These are phyloP conservation scores for Sugiyamaella marilandica DNA, from an alignment of 805 yeast genomes.

Conservation along the genomic window DNA sequence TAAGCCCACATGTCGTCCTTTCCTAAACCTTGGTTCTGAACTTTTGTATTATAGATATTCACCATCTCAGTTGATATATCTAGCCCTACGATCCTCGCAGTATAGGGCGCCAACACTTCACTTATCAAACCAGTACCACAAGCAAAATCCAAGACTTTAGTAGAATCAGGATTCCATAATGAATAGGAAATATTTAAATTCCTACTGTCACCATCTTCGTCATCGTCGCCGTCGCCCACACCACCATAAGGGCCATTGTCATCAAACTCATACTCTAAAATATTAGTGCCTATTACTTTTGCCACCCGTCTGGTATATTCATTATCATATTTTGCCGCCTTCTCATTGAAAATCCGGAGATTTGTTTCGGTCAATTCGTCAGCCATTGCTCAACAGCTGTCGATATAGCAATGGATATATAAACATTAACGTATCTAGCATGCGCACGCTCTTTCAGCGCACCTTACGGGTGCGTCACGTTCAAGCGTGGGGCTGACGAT, in stretches of 20 bases:
- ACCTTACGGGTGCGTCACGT: not conserved
- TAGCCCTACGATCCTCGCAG: conserved; percentile 22
- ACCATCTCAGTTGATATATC: conserved; percentile 26
- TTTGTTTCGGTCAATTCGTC: not conserved
- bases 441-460: not conserved
- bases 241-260: not conserved
- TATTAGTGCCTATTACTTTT: conserved; percentile 5
- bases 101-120: conserved; percentile 20
- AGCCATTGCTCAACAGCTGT: not conserved
- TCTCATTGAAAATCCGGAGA: conserved; percentile 6
- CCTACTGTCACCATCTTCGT: not conserved
- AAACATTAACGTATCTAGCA: no score
- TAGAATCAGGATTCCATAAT: conserved; percentile 17
- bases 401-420: no score
- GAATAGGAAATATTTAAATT: not conserved
- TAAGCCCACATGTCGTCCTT: conserved; percentile 20
- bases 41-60: conserved; percentile 19
- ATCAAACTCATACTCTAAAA: conserved; percentile 6
- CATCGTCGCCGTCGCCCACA: not conserved
- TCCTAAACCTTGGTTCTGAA: conserved; percentile 20
- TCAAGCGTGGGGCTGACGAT: not conserved
- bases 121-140: conserved; percentile 26
- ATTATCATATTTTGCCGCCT: conserved; percentile 12
- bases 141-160: conserved; percentile 26
- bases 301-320: conserved; percentile 4